phyloP scores from a whole-genome alignment of 306 rosid species.

The Coriaria nepalensis region DNA sequence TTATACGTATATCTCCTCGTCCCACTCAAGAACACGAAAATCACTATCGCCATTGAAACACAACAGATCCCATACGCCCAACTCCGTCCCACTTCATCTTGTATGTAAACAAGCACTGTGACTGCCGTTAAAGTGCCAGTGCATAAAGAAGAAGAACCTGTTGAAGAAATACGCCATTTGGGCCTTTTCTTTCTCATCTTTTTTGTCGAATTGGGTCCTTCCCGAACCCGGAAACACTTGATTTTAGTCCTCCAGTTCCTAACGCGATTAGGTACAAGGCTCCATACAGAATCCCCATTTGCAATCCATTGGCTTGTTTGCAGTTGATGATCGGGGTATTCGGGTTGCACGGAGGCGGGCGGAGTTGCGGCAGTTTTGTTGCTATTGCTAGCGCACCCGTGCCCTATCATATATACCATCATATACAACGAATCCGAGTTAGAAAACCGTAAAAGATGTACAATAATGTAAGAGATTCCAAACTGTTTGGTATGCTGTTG shows the following conservation, averaged over 20 bases:
- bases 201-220: slow-evolving; percentile 84
- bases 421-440: neutral
- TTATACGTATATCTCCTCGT: slow-evolving; percentile 55
- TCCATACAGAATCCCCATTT: slow-evolving; percentile 65
- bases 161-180: slow-evolving; percentile 77
- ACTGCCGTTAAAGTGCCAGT: slow-evolving; percentile 68
- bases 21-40: slow-evolving; percentile 43
- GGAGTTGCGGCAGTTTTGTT: slow-evolving; percentile 48
- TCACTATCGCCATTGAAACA: slow-evolving; percentile 43
- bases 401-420: slow-evolving; percentile 35
- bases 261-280: slow-evolving; percentile 62
- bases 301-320: slow-evolving; percentile 51
- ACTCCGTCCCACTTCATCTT: slow-evolving; percentile 73
- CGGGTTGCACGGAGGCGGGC: slow-evolving; percentile 57
- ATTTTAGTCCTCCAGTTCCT: slow-evolving; percentile 83
- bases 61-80: slow-evolving; percentile 81
- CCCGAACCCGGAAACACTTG: slow-evolving; percentile 93
- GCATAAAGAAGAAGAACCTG: slow-evolving; percentile 71
- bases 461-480: too few relatives aligned
- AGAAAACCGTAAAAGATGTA: too few relatives aligned
- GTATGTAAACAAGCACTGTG: slow-evolving; percentile 80
- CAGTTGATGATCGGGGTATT: slow-evolving; percentile 21
- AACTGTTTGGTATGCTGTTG: too few relatives aligned
- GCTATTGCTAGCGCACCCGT: slow-evolving; percentile 54
- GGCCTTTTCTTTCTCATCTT: slow-evolving; percentile 72